A percentile compares a stretch with the other conserved stretches of the same genome.
Evolutionary conservation across 2,329 filamentous ascomycete species (phyloP).

Genomic region (Chaetomium sp.): DNA sequence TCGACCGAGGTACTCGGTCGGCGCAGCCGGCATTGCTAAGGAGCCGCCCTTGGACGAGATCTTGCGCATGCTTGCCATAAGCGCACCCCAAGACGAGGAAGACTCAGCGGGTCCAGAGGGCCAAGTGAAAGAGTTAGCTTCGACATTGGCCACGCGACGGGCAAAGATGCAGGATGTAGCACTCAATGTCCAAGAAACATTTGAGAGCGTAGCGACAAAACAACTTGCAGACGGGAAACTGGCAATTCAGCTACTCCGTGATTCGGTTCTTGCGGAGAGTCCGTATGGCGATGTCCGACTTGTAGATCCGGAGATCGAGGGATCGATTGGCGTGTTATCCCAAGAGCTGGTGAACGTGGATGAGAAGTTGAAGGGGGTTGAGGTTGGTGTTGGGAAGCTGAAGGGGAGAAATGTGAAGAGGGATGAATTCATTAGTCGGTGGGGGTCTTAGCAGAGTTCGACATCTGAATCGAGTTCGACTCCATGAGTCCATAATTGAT

Average conservation of each 20-base stretch:
- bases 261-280: constrained; percentile 48
- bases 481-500: background rate
- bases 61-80: constrained; percentile 41
- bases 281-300: constrained; percentile 42
- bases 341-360: constrained; percentile 39
- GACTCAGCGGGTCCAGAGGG: constrained; percentile 2
- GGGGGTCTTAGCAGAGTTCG: constrained; percentile 24
- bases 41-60: constrained; percentile 41
- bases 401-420: constrained; percentile 39
- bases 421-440: constrained; percentile 43
- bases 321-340: constrained; percentile 40
- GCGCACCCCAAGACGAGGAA: constrained; percentile 19
- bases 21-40: constrained; percentile 27
- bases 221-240: constrained; percentile 42
- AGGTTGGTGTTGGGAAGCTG: constrained; percentile 31
- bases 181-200: constrained; percentile 41
- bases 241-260: constrained; percentile 44
- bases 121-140: constrained; percentile 24
- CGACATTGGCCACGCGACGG: constrained; percentile 34
- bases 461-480: background rate
- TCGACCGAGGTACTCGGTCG: constrained; percentile 32
- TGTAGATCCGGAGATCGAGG: constrained; percentile 47
- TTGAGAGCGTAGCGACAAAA: constrained; percentile 38
- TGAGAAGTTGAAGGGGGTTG: constrained; percentile 33
- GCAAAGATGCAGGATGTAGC: constrained; percentile 40